Base-by-base conservation (phyloP, 1,139 yeast genomes). In the Hansenula sp. region DNA sequence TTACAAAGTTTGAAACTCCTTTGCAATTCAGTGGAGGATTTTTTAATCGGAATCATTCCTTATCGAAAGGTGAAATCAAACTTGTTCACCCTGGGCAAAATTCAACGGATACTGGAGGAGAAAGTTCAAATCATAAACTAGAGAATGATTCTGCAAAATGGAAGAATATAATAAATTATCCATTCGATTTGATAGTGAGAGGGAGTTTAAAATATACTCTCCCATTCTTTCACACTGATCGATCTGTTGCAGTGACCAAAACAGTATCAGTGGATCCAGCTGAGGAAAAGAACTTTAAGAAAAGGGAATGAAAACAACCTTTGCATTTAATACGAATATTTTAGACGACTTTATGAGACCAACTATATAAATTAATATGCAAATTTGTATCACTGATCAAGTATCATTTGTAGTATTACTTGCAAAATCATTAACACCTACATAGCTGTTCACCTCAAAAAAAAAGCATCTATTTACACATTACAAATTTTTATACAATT, bases 181-280 rank as follows among this genome's bases (percentile, higher is more conserved):
- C 96, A 12, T 90, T 90, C 61, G 96, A 89, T 47, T 67, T 90
- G 52, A 84, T 89, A 22, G 71, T 90, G 2, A 71, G 96, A 35
- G 98, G 98, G 1, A 80, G 82, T 18, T 71, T 90, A 60, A 79
- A 77, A 59, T 90, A 92, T 61, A 77, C 75, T 41, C 67, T 90
- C 38, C 92, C 95, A 1, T 69, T 90, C 50, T 71, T 78, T 35
- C 69, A 69, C 39, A 69, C 69, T 16, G 66, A 68, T 34, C 73
- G 76, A 52, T 73, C 85, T 0, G 75, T 82, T 7, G 78, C 81
- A 6, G 80, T 85, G 18, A 79, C 81, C 44, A 79, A 78, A 52
- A 69, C 79, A 17, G 73, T 77, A 26, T 65, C 69, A 42, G 71
- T 83, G 32, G 81, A 82, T 59, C 87, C 90, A 16, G 51, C 49